phyloP scores from a whole-genome alignment of 1,284 basidiomycete species.

The Ustilago bromivora region DNA sequence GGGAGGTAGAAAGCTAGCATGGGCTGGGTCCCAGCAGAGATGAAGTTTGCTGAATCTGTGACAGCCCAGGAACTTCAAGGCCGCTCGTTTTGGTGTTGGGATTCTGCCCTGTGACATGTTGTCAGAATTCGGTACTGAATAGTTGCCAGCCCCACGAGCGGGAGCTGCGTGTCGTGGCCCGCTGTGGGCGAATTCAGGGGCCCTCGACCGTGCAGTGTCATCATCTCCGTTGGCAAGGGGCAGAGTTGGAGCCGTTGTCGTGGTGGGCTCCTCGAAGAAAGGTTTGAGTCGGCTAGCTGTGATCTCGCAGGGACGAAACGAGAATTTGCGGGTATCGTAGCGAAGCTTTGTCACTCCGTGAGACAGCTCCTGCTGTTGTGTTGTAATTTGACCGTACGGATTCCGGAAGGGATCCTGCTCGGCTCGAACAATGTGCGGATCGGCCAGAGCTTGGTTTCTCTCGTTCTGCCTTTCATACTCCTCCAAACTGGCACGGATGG shows the following conservation, averaged over 20 bases:
- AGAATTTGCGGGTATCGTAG: conserved; percentile 61
- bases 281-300: conserved; percentile 46
- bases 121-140: conserved; percentile 1
- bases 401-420: conserved; percentile 4
- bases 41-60: conserved; percentile 19
- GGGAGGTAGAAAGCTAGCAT: background rate
- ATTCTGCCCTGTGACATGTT: too few species aligned
- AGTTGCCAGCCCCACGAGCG: conserved; percentile 28
- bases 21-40: conserved; percentile 41
- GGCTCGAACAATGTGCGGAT: too few species aligned
- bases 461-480: too few species aligned
- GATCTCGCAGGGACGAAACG: conserved; percentile 58
- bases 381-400: conserved; percentile 1
- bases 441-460: too few species aligned
- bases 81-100: conserved; percentile 16
- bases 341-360: conserved; percentile 49
- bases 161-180: conserved; percentile 39
- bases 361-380: background rate
- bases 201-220: background rate
- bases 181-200: conserved; percentile 16
- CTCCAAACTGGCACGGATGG: too few species aligned
- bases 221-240: background rate
- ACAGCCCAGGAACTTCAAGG: conserved; percentile 20
- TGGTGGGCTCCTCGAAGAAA: conserved; percentile 48
- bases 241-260: background rate